Evolutionary conservation across 306 rosid species (phyloP), one percentile per base, ranked within the genome.

Genomic region (Cercis canadensis): DNA sequence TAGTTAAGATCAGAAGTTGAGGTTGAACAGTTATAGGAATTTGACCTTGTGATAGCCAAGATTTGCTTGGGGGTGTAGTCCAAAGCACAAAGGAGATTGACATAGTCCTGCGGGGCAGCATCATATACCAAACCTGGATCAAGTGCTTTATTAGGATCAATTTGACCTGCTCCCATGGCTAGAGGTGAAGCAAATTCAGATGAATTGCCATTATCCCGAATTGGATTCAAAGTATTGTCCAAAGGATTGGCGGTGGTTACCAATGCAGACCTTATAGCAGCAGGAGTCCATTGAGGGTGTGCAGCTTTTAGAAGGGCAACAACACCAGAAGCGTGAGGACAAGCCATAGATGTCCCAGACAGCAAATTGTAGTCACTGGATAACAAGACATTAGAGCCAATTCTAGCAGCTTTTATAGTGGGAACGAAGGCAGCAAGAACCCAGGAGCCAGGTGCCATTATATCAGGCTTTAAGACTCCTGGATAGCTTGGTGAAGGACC

Each of bases 71-170:
- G 7, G 8, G 83, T 78, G 7, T 65, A 78, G 0, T 77, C 63
- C n/a, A 67, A 60, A 19, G 70, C 34, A 29, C 89, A 82, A 8
- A 88, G 74, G 19, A 84, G 74, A 59, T 82, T 67, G 32, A 80
- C 85, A 76, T 84, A 85, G 61, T 87, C 89, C 21, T 82, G 86
- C 51, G 69, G 76, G 4, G 87, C 69, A 15, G 80, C 87, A 70
- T 87, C 86, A 67, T 82, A 84, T 5, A 82, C 15, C 52, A 84
- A 65, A 51, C 87, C 87, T 3, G 89, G 88, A 31, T 82, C 82
- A 61, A 80, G 80, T 17, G 92, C 87, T 80, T 55, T 72, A 29
- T 84, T 82, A 1, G 89, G 86, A 31, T 82, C 82, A 17, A 84
- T 72, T 32, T 82, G 73, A 8, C 87, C 89, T 3, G 86, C 67